These are phyloP conservation scores for Fraxinus nigra DNA, from an alignment of 305 asterid genomes.

Conservation along the genomic window DNA sequence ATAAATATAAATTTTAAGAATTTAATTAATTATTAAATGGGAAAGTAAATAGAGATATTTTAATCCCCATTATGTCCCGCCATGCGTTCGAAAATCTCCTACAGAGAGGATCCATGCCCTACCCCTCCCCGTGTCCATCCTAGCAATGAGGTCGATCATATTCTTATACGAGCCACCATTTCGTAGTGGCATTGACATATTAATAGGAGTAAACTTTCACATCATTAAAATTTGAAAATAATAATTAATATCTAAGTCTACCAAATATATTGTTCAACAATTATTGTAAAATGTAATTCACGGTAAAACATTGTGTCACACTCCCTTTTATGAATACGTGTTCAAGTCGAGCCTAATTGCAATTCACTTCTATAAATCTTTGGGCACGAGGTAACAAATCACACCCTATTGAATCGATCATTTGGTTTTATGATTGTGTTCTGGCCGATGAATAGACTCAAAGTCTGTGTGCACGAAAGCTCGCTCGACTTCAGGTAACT, in stretches of 20 bases:
- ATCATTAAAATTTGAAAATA: too few species aligned
- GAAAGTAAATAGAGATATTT: too few species aligned
- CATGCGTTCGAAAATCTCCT: too few species aligned
- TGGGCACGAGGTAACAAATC: neutral
- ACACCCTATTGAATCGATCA: neutral
- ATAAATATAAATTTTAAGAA: too few species aligned
- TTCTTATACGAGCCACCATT: too few species aligned
- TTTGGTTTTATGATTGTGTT: constrained; percentile 22
- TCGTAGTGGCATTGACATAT: neutral
- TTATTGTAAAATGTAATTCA: neutral
- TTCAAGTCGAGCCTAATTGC: neutral
- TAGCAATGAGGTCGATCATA: too few species aligned
- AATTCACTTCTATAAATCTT: neutral
- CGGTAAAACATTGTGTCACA: neutral
- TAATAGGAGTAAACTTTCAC: neutral
- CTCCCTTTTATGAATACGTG: neutral
- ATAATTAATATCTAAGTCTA: neutral
- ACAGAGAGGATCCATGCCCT: too few species aligned
- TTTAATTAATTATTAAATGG: too few species aligned
- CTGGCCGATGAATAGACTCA: constrained; percentile 40
- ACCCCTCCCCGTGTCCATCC: too few species aligned
- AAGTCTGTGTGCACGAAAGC: constrained; percentile 46
- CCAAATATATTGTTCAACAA: neutral
- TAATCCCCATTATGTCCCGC: too few species aligned
- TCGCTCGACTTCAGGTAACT: constrained; percentile 38